These are phyloP conservation scores for Coelastrella sp. DNA, from an alignment of 139 green algal species.

Conservation along the genomic window DNA sequence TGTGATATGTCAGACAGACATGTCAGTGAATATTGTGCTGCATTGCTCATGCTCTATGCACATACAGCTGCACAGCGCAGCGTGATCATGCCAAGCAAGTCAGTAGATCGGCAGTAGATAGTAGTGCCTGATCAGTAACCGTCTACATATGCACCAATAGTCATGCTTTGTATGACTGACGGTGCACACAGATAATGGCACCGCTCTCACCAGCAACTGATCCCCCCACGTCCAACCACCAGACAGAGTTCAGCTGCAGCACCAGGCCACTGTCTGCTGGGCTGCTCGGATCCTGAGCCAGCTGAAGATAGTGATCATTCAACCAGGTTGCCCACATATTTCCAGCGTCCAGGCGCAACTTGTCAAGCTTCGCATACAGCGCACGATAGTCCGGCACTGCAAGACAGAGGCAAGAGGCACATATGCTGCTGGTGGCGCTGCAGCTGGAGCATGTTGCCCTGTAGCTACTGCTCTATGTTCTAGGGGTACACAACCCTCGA, in stretches of 20 bases:
- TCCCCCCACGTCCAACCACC: conserved; percentile 9
- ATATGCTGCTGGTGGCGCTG: neutral
- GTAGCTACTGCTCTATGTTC: too few species aligned
- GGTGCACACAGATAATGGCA: neutral
- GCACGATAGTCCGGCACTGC: conserved; percentile 16
- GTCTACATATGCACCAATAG: neutral
- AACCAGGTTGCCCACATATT: neutral
- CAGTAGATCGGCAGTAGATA: too few species aligned
- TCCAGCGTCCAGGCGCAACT: conserved; percentile 15
- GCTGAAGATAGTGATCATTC: neutral
- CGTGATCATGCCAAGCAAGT: too few species aligned
- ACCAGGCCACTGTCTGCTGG: conserved; percentile 10
- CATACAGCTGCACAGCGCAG: too few species aligned
- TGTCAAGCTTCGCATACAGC: conserved; percentile 1
- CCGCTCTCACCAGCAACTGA: neutral
- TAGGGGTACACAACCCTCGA: too few species aligned
- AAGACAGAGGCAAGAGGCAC: neutral
- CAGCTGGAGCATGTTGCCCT: neutral
- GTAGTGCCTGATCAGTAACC: neutral
- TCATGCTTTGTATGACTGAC: neutral
- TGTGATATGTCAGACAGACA: too few species aligned
- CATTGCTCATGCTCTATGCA: neutral
- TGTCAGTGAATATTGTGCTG: neutral
- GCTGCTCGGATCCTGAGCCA: neutral
- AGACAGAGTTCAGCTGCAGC: neutral